Percentiles rank a stretch among this genome's conserved stretches.
These are phyloP conservation scores for Chaetomium strumarium DNA, from an alignment of 2,329 filamentous ascomycete genomes.

Conservation along the genomic window DNA sequence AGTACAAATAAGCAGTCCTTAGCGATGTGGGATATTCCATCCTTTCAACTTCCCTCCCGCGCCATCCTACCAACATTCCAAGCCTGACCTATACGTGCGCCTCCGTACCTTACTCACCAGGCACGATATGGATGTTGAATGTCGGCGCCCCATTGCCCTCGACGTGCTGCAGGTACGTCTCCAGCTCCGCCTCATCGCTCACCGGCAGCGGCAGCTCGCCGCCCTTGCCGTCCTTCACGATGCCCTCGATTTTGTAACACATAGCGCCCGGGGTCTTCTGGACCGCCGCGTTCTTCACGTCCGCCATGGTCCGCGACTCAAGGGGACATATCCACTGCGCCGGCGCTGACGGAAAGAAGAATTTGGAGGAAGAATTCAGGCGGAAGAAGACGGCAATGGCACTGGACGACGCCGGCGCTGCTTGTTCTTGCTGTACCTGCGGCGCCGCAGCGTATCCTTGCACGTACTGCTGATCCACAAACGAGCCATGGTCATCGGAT, in stretches of 20 bases:
- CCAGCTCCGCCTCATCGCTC: conserved; percentile 64
- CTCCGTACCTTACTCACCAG: background rate
- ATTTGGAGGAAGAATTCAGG: conserved; percentile 57
- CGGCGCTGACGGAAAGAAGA: conserved; percentile 38
- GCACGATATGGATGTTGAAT: conserved; percentile 36
- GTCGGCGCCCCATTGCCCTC: conserved; percentile 38
- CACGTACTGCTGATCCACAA: conserved; percentile 13
- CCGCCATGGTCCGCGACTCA: conserved; percentile 49
- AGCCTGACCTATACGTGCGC: no score
- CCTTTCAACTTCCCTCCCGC: background rate
- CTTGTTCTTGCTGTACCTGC: background rate
- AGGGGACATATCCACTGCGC: conserved; percentile 63
- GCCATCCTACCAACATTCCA: no score
- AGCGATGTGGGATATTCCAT: no score
- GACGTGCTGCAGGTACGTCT: conserved; percentile 63
- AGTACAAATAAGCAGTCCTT: no score
- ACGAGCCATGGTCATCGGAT: conserved; percentile 32
- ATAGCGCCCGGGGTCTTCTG: conserved; percentile 55
- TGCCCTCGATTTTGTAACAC: conserved; percentile 58
- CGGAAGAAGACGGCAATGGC: conserved; percentile 59
- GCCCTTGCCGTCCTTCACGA: conserved; percentile 54
- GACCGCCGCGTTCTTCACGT: conserved; percentile 56
- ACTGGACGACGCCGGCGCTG: conserved; percentile 4
- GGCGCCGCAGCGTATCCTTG: conserved; percentile 8
- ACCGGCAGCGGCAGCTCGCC: conserved; percentile 59